These are phyloP conservation scores for Pseudogymnoascus verrucosus DNA, from an alignment of 2,329 filamentous ascomycete species.

Conservation along the genomic window DNA sequence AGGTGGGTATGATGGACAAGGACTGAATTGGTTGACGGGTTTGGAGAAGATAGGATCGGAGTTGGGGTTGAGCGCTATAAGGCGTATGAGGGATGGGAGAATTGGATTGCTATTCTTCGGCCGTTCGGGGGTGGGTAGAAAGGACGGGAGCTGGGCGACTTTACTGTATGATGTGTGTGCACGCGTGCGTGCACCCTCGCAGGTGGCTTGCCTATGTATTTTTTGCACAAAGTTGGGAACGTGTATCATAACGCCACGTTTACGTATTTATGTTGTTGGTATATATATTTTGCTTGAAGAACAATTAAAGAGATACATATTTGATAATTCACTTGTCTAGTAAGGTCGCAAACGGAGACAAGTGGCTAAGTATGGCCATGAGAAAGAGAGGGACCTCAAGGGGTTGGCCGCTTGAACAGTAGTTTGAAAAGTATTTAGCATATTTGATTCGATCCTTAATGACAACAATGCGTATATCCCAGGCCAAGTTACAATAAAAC, in stretches of 20 bases:
- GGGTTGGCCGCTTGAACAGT: neutral
- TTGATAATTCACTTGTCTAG: neutral
- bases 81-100: neutral
- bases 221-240: neutral
- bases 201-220: neutral
- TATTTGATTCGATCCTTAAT: neutral
- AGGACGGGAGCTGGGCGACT: neutral
- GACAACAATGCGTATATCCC: neutral
- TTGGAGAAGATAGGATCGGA: neutral
- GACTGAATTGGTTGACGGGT: neutral
- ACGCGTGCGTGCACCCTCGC: neutral
- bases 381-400: neutral
- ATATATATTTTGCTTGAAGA: neutral
- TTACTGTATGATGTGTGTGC: neutral
- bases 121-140: neutral
- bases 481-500: neutral
- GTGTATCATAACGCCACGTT: constrained; percentile 5
- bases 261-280: neutral
- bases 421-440: neutral
- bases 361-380: neutral
- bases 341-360: no score
- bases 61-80: neutral
- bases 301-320: neutral
- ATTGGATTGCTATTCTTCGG: neutral
- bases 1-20: constrained; percentile 1